Conservation (phyloP, 2,329 filamentous ascomycete genomes). For the Fusarium secorum region DNA sequence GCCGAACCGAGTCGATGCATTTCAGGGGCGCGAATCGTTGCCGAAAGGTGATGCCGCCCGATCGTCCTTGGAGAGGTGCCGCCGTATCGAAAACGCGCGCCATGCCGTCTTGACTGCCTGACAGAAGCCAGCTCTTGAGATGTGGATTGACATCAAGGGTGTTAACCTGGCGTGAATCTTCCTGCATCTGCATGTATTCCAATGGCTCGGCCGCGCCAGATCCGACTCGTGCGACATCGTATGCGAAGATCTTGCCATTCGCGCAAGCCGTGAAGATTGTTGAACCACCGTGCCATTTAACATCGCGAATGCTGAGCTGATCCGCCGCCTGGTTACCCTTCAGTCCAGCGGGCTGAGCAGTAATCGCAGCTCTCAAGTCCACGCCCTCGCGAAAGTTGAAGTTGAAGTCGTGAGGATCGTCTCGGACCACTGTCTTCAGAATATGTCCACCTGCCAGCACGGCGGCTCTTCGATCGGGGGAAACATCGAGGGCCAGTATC, state of each 20-base stretch:
- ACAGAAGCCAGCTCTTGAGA: conserved; percentile 63
- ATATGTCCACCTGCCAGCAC: conserved; percentile 67
- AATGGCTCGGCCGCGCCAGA: conserved; percentile 55
- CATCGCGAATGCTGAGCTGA: conserved; percentile 70
- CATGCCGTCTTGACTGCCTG: conserved; percentile 70
- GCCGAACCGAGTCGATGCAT: conserved; percentile 58
- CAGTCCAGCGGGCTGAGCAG: conserved; percentile 52
- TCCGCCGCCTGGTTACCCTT: conserved; percentile 56
- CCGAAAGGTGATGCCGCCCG: conserved; percentile 59
- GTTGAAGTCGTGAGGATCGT: conserved; percentile 51
- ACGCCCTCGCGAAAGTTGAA: conserved; percentile 62
- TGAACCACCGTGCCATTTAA: conserved; percentile 64
- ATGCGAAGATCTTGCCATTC: conserved; percentile 70
- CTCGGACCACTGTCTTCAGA: conserved; percentile 66
- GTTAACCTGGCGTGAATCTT: conserved; percentile 70
- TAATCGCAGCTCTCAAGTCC: conserved; percentile 65
- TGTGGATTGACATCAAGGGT: conserved; percentile 70
- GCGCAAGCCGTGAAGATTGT: conserved; percentile 70
- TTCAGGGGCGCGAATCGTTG: conserved; percentile 53
- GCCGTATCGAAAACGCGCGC: conserved; percentile 69
- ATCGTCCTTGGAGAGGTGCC: conserved; percentile 56
- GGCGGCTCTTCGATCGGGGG: conserved; percentile 63
- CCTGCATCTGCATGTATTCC: conserved; percentile 65
- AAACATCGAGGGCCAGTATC: conserved; percentile 65
- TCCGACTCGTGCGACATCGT: conserved; percentile 63